Evolutionary conservation across 2,329 filamentous ascomycete species (phyloP), one percentile per base, ranked within the genome.

Genomic region (Helminthosporium solani): DNA sequence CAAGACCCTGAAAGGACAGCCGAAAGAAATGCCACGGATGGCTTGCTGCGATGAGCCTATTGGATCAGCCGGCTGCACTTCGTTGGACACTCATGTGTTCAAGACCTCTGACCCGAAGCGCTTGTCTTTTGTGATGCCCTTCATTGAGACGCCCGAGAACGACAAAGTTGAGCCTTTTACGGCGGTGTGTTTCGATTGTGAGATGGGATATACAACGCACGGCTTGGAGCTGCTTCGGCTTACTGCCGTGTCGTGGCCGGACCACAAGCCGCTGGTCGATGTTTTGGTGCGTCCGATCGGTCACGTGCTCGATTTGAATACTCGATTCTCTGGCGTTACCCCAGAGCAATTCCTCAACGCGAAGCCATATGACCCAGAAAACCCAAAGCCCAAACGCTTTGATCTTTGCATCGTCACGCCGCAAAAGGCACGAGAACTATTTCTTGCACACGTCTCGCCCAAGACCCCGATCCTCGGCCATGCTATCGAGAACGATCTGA

Each of bases 401-500:
- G 53, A 65, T 5, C 77, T 96, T 28, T 83, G 81, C 42, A 87
- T 95, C 35, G 89, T 95, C 7, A 90, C 87, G 0, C 91, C 91
- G 0, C 74, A 82, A 18, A 79, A 75, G 21, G 94, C 94, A 1
- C 85, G 94, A 7, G 76, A 83, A 1, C 77, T 96, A 0, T 79
- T 99, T 7, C 89, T 95, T 69, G 78, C 80, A 0, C 78, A 88
- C 42, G 78, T 99, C 40, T 80, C 84, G 1, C 87, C 90, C 0
- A 73, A 79, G 0, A 99, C 91, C 0, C 88, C 91, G 0, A 73
- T 99, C 1, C 88, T 99, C 37, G 94, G 94, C 0, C 94, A 99
- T 67, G 91, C 90, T 0, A 82, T 97, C 7, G 94, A 99, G 62
- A 99, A 99, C 64, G 94, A 99, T 61, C 80, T 99, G 44, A 96